Evolutionary conservation across 768 basidiomycete species (phyloP), one percentile per base, ranked within the genome.

Genomic region (Gymnopilus dilepis): DNA sequence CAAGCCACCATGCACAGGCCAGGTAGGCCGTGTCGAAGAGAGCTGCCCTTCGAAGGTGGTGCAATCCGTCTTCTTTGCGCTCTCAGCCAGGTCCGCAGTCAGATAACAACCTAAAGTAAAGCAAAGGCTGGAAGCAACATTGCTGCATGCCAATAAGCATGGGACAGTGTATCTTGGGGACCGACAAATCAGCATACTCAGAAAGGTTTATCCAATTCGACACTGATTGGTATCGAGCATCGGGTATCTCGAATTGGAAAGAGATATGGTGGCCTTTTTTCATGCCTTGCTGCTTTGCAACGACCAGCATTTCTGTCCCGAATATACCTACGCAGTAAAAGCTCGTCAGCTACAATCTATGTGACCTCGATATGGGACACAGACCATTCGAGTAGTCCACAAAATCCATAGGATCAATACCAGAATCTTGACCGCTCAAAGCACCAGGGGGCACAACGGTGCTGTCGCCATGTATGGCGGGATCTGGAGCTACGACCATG

Each of bases 51-150:
- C 60, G 1, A 71, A 59, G 3, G 63, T 65, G 33, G 17, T 47
- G 48, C 53, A 57, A 5, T 47, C 53, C 17, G 67, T 50, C 52
- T 50, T 64, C 42, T 63, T 57, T n/a, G 50, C 38, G 31, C 59
- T 55, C 31, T 64, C 58, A 4, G 45, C 24, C 17, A 69, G 62
- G 26, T 71, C 72, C 6, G 65, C 61, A 41, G 72, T 72, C 31
- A 68, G 71, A 71, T 81, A 86, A 52, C 81, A 84, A 4, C 72
- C 79, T 28, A 86, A 66, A 2, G 82, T 81, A 24, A 84, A 62
- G 55, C 83, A 85, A 22, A 80, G 66, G 38, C 76, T 77, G 9
- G 33, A 37, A 21, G 38, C 30, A 24, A 64, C 24, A 22, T 58
- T 21, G 24, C 69, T 66, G 52, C 38, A 51, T 13, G 12, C 8